Evolutionary conservation across 2,329 filamentous ascomycete genomes (phyloP).

Genomic region (Aotearoamyces nothofagi): DNA sequence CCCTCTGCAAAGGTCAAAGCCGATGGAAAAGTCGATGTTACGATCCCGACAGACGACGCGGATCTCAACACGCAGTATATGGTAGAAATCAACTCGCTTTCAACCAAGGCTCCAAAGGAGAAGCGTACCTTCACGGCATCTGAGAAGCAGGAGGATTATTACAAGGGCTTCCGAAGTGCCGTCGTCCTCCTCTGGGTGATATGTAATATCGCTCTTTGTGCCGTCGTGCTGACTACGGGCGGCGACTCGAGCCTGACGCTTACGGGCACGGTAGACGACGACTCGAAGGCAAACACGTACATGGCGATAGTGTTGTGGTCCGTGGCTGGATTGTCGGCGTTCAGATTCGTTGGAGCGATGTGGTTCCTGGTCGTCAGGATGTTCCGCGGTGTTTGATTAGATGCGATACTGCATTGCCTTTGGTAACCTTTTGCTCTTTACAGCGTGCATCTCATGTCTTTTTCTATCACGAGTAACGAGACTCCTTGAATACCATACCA

Average conservation of each 20-base stretch:
- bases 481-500: no score
- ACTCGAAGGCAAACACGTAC: slow-evolving; percentile 17
- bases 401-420: not conserved
- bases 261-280: slow-evolving; percentile 67
- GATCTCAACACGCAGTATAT: slow-evolving; percentile 95
- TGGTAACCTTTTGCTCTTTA: not conserved
- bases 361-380: slow-evolving; percentile 66
- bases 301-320: slow-evolving; percentile 21
- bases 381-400: slow-evolving; percentile 54
- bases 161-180: slow-evolving; percentile 84
- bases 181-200: slow-evolving; percentile 96
- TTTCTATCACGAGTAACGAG: no score
- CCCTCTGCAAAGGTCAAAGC: slow-evolving; percentile 82
- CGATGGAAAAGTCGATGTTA: slow-evolving; percentile 86
- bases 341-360: slow-evolving; percentile 21
- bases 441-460: no score
- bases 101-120: slow-evolving; percentile 58
- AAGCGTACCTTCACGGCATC: slow-evolving; percentile 40
- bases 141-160: slow-evolving; percentile 95
- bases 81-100: slow-evolving; percentile 61
- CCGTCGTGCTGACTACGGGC: slow-evolving; percentile 73
- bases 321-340: slow-evolving; percentile 19
- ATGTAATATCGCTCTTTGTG: slow-evolving; percentile 77
- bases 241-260: slow-evolving; percentile 74
- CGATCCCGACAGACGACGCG: slow-evolving; percentile 73